Conservation (phyloP, 2,329 filamentous ascomycete species). For the Mycogone perniciosa region DNA sequence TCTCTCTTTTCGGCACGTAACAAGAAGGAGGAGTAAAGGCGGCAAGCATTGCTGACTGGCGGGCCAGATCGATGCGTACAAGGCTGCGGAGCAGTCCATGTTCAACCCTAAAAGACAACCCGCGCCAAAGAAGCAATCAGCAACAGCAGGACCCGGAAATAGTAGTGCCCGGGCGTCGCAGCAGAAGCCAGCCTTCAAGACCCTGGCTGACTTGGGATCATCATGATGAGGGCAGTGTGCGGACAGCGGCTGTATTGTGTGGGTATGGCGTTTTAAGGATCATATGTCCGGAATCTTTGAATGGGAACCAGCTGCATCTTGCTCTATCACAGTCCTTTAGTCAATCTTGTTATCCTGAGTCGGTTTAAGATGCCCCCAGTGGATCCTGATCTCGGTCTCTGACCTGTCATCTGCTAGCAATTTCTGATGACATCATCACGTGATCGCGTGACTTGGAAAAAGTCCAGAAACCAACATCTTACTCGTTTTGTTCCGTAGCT, state of each 20-base stretch:
- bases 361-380: background rate
- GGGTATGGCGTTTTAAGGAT: background rate
- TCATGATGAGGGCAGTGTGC: background rate
- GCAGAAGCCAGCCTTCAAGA: conserved; percentile 40
- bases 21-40: conserved; percentile 8
- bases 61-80: conserved; percentile 53
- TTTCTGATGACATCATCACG: conserved; percentile 21
- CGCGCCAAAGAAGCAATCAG: conserved; percentile 17
- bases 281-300: background rate
- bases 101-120: conserved; percentile 47
- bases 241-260: background rate
- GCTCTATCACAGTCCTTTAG: background rate
- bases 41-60: conserved; percentile 19
- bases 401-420: conserved; percentile 13
- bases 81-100: conserved; percentile 51
- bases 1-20: conserved; percentile 54
- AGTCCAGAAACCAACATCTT: conserved; percentile 12
- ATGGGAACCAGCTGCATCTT: background rate
- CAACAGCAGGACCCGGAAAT: conserved; percentile 10
- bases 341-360: conserved; percentile 1
- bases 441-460: conserved; percentile 23
- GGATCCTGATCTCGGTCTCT: background rate
- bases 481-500: conserved; percentile 10
- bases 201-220: conserved; percentile 45
- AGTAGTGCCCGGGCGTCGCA: conserved; percentile 22